Evolutionary conservation across 768 basidiomycete species (phyloP).

Genomic region (Cystoderma amianthinum): DNA sequence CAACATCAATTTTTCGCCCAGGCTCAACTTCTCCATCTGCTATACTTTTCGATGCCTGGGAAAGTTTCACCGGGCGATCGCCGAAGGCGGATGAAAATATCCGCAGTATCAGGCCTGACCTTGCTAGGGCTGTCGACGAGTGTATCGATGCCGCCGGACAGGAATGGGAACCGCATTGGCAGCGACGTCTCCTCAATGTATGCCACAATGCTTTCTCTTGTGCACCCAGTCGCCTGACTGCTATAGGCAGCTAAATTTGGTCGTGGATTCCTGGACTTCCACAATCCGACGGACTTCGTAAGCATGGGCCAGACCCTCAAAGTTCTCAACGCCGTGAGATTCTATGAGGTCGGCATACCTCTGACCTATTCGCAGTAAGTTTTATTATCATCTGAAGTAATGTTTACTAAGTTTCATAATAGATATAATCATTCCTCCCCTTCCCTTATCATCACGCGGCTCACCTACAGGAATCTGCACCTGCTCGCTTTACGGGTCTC

Average conservation of each 20-base stretch:
- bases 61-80: constrained; percentile 75
- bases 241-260: constrained; percentile 93
- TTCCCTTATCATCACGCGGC: constrained; percentile 69
- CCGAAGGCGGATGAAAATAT: constrained; percentile 94
- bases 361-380: constrained; percentile 86
- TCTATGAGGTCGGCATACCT: constrained; percentile 89
- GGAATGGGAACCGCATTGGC: constrained; percentile 90
- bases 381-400: not conserved
- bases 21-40: constrained; percentile 90
- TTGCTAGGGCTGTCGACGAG: constrained; percentile 82
- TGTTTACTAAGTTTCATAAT: constrained; percentile 4
- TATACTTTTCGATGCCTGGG: constrained; percentile 89
- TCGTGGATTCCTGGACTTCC: constrained; percentile 86
- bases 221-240: constrained; percentile 2
- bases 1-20: constrained; percentile 81
- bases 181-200: constrained; percentile 79
- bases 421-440: constrained; percentile 84
- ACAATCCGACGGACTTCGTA: constrained; percentile 89
- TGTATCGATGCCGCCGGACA: constrained; percentile 91
- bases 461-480: constrained; percentile 85
- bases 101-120: constrained; percentile 78
- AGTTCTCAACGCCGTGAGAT: constrained; percentile 89
- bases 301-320: constrained; percentile 89
- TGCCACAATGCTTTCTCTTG: constrained; percentile 18
- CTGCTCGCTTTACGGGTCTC: constrained; percentile 90